Conservation (phyloP, 2,329 filamentous ascomycete genomes). For the Didymella pinodella region DNA sequence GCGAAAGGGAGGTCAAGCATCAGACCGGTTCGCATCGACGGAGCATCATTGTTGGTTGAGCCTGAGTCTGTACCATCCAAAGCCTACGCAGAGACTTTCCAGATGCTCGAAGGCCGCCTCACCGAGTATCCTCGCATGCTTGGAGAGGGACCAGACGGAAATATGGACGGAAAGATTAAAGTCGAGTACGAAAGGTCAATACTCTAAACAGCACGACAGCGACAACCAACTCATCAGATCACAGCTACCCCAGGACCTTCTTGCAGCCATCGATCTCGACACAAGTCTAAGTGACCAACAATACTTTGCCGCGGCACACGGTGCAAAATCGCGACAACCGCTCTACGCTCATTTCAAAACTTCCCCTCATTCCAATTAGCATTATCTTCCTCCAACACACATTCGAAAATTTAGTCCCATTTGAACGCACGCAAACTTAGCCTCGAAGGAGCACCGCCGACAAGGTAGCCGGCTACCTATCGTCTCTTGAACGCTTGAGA, state of each 20-base stretch:
- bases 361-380: neutral
- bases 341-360: neutral
- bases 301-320: neutral
- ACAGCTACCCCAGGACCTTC: neutral
- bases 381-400: neutral
- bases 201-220: slow-evolving; percentile 3
- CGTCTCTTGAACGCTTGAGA: neutral
- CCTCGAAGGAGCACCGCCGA: neutral
- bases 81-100: slow-evolving; percentile 38
- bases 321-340: neutral
- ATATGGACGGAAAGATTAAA: slow-evolving; percentile 7
- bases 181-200: slow-evolving; percentile 10
- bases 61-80: slow-evolving; percentile 42
- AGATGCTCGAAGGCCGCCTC: slow-evolving; percentile 38
- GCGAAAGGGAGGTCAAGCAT: slow-evolving; percentile 10
- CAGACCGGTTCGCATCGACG: slow-evolving; percentile 33
- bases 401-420: neutral
- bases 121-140: slow-evolving; percentile 28
- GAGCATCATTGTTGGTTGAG: slow-evolving; percentile 36
- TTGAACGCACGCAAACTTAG: neutral
- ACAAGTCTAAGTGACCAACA: neutral
- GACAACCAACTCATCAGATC: neutral
- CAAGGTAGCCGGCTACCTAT: neutral
- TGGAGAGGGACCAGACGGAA: neutral
- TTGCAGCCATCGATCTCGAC: neutral